Evolutionary conservation across 257 asterid genomes (phyloP).

Genomic region (Echium plantagineum): DNA sequence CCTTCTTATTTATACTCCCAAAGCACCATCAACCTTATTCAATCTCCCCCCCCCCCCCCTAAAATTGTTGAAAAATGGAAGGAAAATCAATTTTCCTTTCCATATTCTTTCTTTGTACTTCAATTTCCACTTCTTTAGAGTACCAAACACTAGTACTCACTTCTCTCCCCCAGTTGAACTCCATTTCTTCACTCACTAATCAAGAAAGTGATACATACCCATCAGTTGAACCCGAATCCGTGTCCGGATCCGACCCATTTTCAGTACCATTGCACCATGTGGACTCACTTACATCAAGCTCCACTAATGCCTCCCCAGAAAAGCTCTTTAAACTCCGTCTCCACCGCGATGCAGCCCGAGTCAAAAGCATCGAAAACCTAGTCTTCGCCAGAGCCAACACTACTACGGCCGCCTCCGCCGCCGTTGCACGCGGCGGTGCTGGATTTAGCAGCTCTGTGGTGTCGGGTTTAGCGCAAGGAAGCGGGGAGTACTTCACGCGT

Average conservation of each 20-base stretch:
- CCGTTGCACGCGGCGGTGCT: conserved; percentile 5
- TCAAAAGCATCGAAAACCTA: conserved; percentile 16
- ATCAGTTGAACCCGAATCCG: conserved; percentile 9
- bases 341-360: conserved; percentile 54
- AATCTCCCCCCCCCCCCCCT: neutral
- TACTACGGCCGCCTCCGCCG: neutral
- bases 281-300: conserved; percentile 34
- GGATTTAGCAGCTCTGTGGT: conserved; percentile 53
- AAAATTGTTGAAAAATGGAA: neutral
- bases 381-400: conserved; percentile 12
- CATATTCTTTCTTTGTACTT: conserved; percentile 6
- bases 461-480: conserved; percentile 75
- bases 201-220: neutral
- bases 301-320: conserved; percentile 35
- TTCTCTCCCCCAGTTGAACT: conserved; percentile 43
- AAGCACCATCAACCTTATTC: neutral
- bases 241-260: conserved; percentile 12
- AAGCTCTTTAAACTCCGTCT: conserved; percentile 60
- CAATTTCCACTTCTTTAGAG: conserved; percentile 17
- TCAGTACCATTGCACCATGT: conserved; percentile 50
- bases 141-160: conserved; percentile 31
- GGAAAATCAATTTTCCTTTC: conserved; percentile 9
- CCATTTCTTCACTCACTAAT: conserved; percentile 32
- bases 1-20: conserved; percentile 5
- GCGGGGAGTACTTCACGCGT: conserved; percentile 97